phyloP scores from a whole-genome alignment of 768 basidiomycete species.

The Dentipellis fragilis region DNA sequence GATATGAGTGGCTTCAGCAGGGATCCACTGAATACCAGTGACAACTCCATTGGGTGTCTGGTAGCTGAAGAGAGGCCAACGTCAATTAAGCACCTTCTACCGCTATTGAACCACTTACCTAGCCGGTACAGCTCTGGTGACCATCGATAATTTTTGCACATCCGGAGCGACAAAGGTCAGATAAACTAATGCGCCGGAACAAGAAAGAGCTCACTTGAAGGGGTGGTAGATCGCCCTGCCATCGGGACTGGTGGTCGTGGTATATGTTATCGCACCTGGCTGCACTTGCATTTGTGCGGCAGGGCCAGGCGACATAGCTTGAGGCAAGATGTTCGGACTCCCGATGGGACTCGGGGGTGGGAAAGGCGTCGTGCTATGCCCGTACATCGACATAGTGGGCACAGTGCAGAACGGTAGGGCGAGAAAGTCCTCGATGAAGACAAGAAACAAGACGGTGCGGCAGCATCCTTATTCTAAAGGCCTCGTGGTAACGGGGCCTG shows the following conservation, averaged over 20 bases:
- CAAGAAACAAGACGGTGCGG: background rate
- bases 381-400: slow-evolving; percentile 9
- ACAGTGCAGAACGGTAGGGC: background rate
- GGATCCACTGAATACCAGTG: slow-evolving; percentile 55
- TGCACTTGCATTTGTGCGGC: slow-evolving; percentile 44
- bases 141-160: background rate
- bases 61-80: slow-evolving; percentile 37
- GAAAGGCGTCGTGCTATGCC: slow-evolving; percentile 6
- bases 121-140: slow-evolving; percentile 55
- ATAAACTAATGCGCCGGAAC: no score
- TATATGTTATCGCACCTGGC: slow-evolving; percentile 66
- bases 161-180: background rate
- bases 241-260: slow-evolving; percentile 51
- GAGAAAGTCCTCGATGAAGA: background rate
- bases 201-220: slow-evolving; percentile 42
- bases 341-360: slow-evolving; percentile 10
- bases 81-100: background rate
- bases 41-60: slow-evolving; percentile 60
- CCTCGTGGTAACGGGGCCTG: background rate
- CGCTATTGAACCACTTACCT: slow-evolving; percentile 35
- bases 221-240: slow-evolving; percentile 59
- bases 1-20: slow-evolving; percentile 57
- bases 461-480: background rate
- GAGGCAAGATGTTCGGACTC: slow-evolving; percentile 1
- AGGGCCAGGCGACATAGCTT: slow-evolving; percentile 15